Conservation (phyloP, 2,329 filamentous ascomycete species). For the Fusarium sororula region DNA sequence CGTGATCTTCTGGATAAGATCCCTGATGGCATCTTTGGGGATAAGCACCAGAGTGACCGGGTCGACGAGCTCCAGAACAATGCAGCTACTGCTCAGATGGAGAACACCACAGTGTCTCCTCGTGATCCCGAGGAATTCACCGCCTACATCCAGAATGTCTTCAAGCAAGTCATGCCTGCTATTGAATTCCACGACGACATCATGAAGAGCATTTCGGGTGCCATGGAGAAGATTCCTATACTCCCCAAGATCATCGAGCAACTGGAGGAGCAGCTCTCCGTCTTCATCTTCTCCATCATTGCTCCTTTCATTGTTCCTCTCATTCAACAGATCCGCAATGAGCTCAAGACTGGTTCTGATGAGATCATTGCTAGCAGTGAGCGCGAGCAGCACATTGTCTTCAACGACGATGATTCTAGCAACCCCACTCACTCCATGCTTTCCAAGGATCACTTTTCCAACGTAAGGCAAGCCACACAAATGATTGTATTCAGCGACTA, state of each 20-base stretch:
- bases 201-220: slow-evolving; percentile 79
- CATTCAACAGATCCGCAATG: slow-evolving; percentile 85
- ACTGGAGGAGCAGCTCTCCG: slow-evolving; percentile 84
- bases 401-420: slow-evolving; percentile 77
- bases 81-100: slow-evolving; percentile 77
- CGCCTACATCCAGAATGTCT: slow-evolving; percentile 75
- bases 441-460: slow-evolving; percentile 94
- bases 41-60: slow-evolving; percentile 76
- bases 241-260: slow-evolving; percentile 87
- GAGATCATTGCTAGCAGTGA: slow-evolving; percentile 88
- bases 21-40: slow-evolving; percentile 81
- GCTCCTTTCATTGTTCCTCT: slow-evolving; percentile 89
- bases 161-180: slow-evolving; percentile 84
- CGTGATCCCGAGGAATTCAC: slow-evolving; percentile 87
- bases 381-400: slow-evolving; percentile 87
- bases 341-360: slow-evolving; percentile 84
- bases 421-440: slow-evolving; percentile 96
- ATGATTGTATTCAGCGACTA: not conserved
- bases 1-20: slow-evolving; percentile 84
- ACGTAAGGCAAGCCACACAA: slow-evolving; percentile 57
- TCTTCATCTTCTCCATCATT: slow-evolving; percentile 92
- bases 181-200: slow-evolving; percentile 92
- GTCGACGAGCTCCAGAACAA: slow-evolving; percentile 83
- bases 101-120: slow-evolving; percentile 78
- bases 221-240: slow-evolving; percentile 86